These are phyloP conservation scores for Aspergillus versicolor DNA, from an alignment of 2,329 filamentous ascomycete genomes.

Conservation along the genomic window DNA sequence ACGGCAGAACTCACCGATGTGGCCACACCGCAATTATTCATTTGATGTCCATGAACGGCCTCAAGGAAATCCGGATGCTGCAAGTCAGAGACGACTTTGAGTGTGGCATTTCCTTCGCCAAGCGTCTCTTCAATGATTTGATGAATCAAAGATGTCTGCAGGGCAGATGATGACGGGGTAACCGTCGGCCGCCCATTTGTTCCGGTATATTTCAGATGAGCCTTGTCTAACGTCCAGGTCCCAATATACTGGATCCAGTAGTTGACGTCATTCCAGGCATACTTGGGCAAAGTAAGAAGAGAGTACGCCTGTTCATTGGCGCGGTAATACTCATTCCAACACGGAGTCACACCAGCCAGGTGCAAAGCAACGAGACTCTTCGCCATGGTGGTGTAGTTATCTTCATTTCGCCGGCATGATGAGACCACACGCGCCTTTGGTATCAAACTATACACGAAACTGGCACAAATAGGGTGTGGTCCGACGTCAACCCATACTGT, in stretches of 20 bases:
- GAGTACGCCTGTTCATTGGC: conserved; percentile 59
- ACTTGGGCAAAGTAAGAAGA: conserved; percentile 64
- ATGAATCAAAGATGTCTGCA: conserved; percentile 24
- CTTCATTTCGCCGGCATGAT: conserved; percentile 63
- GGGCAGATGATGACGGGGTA: background rate
- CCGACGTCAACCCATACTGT: conserved; percentile 73
- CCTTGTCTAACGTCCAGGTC: conserved; percentile 72
- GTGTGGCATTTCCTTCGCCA: conserved; percentile 31
- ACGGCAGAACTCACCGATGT: conserved; percentile 41
- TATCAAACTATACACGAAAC: conserved; percentile 67
- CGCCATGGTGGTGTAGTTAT: conserved; percentile 64
- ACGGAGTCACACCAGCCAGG: conserved; percentile 60
- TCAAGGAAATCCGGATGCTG: conserved; percentile 38
- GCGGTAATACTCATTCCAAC: conserved; percentile 70
- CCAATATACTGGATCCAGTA: conserved; percentile 74
- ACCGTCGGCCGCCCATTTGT: background rate
- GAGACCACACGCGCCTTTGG: conserved; percentile 56
- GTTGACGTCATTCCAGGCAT: conserved; percentile 68
- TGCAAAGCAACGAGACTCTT: conserved; percentile 60
- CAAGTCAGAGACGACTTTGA: conserved; percentile 43
- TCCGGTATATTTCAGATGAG: background rate
- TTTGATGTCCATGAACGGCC: conserved; percentile 45
- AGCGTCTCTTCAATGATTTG: conserved; percentile 17
- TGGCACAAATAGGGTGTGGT: conserved; percentile 68
- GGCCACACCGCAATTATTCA: conserved; percentile 45